Evolutionary conservation across 163 green algal genomes (phyloP), one percentile per base, ranked within the genome.

Genomic region (Coccomyxa subellipsoidea): DNA sequence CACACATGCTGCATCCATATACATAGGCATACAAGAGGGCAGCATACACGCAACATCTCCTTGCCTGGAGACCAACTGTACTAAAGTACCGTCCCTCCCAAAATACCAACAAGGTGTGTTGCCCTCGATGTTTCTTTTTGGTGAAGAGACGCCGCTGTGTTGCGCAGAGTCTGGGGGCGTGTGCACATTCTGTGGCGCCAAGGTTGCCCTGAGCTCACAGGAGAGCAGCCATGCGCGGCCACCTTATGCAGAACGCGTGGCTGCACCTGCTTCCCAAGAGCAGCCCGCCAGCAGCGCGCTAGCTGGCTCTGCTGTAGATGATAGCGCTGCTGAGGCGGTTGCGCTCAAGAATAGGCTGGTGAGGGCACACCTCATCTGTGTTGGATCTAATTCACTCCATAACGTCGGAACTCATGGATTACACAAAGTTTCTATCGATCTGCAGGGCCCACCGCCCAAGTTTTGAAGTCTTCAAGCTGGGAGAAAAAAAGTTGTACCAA

Each of bases 301-400:
- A 31, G 29, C 37, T 7, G 37, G 75, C 9, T 37, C 35, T 31
- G 53, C 27, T 75, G 77, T 2, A 21, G 9, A 83, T 54, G 88
- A 83, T 7, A 89, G 87, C 0, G 84, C 84, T 10, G 88, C 82
- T 0, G 90, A 90, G 2, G 93, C 95, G 0, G 38, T 90, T 18
- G 93, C 85, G 3, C 93, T 97, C 80, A 94, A 95, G 81, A 85
- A 98, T 72, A 85, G 93, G 27, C 86, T 98, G 53, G 93, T 98
- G n/a, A 82, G 79, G 7, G 0, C 37, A 23, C 72, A 78, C 18
- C 18, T 31, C 34, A 53, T 53, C 47, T 66, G n/a, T n/a, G n/a
- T n/a, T n/a, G n/a, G n/a, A n/a, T n/a, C n/a, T n/a, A n/a, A n/a
- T n/a, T n/a, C n/a, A n/a, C n/a, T n/a, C n/a, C n/a, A n/a, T n/a